Evolutionary conservation across 768 basidiomycete genomes (phyloP).

Genomic region (Rhizopogon roseolus): DNA sequence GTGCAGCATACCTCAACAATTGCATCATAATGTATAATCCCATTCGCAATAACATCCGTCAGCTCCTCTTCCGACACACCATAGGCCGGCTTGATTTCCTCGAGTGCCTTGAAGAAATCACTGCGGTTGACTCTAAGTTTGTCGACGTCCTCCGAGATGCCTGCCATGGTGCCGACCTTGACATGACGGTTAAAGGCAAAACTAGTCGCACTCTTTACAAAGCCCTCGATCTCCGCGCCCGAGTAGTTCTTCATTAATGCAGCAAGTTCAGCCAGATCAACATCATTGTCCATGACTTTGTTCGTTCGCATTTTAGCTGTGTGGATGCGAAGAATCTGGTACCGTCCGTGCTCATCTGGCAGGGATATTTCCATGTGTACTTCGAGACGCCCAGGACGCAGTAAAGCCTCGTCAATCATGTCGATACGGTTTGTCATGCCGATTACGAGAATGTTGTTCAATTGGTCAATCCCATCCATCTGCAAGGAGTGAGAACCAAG

Average conservation of each 20-base stretch:
- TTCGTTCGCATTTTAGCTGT: conserved; percentile 92
- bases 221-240: conserved; percentile 92
- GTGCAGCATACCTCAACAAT: conserved; percentile 66
- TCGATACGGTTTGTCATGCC: conserved; percentile 99
- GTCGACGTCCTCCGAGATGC: conserved; percentile 93
- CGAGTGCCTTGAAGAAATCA: conserved; percentile 88
- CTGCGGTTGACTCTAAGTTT: conserved; percentile 79
- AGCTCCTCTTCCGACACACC: conserved; percentile 98
- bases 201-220: conserved; percentile 97
- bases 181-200: conserved; percentile 98
- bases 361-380: conserved; percentile 99
- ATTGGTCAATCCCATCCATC: conserved; percentile 99
- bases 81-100: conserved; percentile 94
- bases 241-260: conserved; percentile 92
- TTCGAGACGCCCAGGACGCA: conserved; percentile 97
- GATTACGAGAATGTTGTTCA: conserved; percentile 98
- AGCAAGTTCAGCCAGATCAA: conserved; percentile 81
- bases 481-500: conserved; percentile 27
- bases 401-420: conserved; percentile 98
- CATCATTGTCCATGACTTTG: conserved; percentile 82
- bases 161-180: conserved; percentile 96
- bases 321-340: conserved; percentile 93
- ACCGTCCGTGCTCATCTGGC: conserved; percentile 88
- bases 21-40: conserved; percentile 84
- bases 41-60: conserved; percentile 88